Conservation (phyloP, 345 rosid species). For the Lepidium africanum region DNA sequence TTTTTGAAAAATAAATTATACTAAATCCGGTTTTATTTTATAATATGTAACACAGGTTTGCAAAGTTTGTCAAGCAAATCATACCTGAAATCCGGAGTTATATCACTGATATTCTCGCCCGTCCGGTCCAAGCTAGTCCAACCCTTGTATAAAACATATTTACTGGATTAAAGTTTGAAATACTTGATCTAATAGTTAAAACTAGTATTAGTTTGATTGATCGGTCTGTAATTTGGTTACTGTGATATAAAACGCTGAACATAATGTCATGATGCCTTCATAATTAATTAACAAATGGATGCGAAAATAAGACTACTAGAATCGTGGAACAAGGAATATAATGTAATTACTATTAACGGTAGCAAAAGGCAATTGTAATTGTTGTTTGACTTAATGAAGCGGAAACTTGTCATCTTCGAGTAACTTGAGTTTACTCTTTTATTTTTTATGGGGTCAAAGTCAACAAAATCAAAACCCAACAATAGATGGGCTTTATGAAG, state of each 20-base stretch:
- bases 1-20: not conserved
- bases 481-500: not conserved
- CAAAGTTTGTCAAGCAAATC: constrained; percentile 30
- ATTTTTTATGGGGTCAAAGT: too few species aligned
- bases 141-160: constrained; percentile 16
- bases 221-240: not conserved
- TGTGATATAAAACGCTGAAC: not conserved
- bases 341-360: not conserved
- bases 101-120: constrained; percentile 35
- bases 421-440: too few species aligned
- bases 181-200: not conserved
- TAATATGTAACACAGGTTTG: constrained; percentile 36
- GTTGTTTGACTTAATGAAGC: too few species aligned
- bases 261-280: not conserved
- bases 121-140: constrained; percentile 27
- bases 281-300: not conserved
- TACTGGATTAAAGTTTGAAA: not conserved
- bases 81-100: constrained; percentile 48
- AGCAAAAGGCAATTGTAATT: too few species aligned
- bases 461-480: not conserved
- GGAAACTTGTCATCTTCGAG: too few species aligned
- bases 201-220: not conserved
- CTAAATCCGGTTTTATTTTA: not conserved
- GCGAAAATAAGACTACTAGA: not conserved
- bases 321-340: not conserved